Evolutionary conservation across 2,329 filamentous ascomycete species (phyloP), one percentile per base, ranked within the genome.

Genomic region (Colletotrichum tropicicola): DNA sequence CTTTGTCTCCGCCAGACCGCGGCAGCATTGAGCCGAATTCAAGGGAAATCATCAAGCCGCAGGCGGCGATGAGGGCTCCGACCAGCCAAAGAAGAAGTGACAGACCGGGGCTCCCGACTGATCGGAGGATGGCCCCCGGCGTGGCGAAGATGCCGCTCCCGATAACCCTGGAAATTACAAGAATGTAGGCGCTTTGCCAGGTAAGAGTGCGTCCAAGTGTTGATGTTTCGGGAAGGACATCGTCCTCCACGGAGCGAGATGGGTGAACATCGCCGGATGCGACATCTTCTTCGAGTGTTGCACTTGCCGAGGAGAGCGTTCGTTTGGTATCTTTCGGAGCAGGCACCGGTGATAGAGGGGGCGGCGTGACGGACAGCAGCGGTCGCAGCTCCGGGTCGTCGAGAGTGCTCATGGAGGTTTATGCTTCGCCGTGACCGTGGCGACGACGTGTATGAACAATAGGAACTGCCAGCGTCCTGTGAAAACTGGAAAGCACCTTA

Each of bases 11-110:
- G 6, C 90, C 90, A 1, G 87, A 90, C 0, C 89, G 82, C 15
- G 91, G 91, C 13, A 92, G 78, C 89, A 92, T 91, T 70, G 85
- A 89, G 0, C 90, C 90, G 70, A 87, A 91, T 71, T 93, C 91
- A 52, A 92, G 81, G 6, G 84, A 84, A 0, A 92, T 82, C 3
- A 84, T 83, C 3, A 92, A 78, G 0, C 87, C 88, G 54, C 85
- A 89, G 7, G 84, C 88, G 0, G 88, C 85, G 7, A 92, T 79
- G 2, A 88, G 69, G 0, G 88, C 87, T 1, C 90, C 90, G 0
- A 87, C 74, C 0, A 90, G 59, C 91, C 91, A 92, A 3, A 92
- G 74, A 1, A 83, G 68, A 2, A 92, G 74, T 0, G 88, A 83
- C 3, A 92, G 76, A 0, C 89, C 90, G 0, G 90, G 82, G 59